Conservation (phyloP, 2,329 filamentous ascomycete species). For the Ophiosphaerella narmari region DNA sequence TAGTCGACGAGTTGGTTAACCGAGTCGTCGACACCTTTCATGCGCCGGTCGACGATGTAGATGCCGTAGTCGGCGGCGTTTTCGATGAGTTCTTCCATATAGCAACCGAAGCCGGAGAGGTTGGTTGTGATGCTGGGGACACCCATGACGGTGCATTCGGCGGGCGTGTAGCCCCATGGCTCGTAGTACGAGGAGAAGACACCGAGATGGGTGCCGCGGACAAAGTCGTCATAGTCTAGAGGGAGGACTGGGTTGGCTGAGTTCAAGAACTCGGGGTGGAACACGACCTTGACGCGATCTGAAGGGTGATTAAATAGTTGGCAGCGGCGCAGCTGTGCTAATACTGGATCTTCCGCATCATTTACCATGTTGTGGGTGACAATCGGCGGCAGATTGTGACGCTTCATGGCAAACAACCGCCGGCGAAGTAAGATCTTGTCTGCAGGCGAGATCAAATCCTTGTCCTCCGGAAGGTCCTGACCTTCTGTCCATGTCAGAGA, state of each 20-base stretch:
- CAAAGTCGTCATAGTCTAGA: slow-evolving; percentile 97
- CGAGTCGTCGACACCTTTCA: slow-evolving; percentile 95
- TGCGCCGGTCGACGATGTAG: slow-evolving; percentile 95
- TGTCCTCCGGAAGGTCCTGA: slow-evolving; percentile 90
- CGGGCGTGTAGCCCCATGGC: slow-evolving; percentile 98
- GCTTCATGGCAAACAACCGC: slow-evolving; percentile 95
- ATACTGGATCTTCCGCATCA: slow-evolving; percentile 86
- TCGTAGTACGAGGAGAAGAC: slow-evolving; percentile 98
- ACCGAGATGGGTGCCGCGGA: slow-evolving; percentile 92
- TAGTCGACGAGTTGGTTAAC: slow-evolving; percentile 90
- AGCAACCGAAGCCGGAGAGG: slow-evolving; percentile 95
- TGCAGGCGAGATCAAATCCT: slow-evolving; percentile 88
- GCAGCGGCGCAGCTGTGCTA: slow-evolving; percentile 94
- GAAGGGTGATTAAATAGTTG: slow-evolving; percentile 95
- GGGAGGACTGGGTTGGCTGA: slow-evolving; percentile 93
- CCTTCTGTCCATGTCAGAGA: slow-evolving; percentile 96
- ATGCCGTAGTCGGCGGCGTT: slow-evolving; percentile 98
- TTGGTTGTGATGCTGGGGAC: slow-evolving; percentile 98
- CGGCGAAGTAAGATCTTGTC: slow-evolving; percentile 92
- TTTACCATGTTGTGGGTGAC: slow-evolving; percentile 99
- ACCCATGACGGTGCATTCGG: slow-evolving; percentile 98
- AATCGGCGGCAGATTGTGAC: slow-evolving; percentile 85
- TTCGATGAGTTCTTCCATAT: slow-evolving; percentile 99
- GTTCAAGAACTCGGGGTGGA: slow-evolving; percentile 97
- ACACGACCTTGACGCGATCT: slow-evolving; percentile 95